These are phyloP conservation scores for Apium graveolens DNA, from an alignment of 129 eudicot species.

Conservation along the genomic window DNA sequence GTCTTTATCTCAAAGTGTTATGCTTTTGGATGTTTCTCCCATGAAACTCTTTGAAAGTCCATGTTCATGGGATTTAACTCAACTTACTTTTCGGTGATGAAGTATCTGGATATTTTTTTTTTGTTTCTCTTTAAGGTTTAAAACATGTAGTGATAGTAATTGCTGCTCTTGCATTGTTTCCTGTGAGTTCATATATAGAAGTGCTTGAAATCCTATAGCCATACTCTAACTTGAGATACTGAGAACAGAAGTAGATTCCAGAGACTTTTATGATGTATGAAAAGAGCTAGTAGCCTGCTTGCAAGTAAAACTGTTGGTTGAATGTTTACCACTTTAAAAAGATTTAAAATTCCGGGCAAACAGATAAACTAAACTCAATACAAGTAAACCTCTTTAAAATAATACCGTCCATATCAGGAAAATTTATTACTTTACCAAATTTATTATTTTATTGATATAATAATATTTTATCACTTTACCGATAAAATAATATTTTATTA, in stretches of 20 bases:
- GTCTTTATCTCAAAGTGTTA: not conserved
- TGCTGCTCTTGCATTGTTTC: not conserved
- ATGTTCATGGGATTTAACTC: not conserved
- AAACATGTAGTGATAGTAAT: not conserved
- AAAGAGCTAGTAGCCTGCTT: not conserved
- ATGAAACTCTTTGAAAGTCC: not conserved
- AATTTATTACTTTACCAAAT: too few species aligned
- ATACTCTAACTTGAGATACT: not conserved
- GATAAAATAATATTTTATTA: too few species aligned
- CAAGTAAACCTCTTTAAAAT: too few species aligned
- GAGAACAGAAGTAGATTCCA: not conserved
- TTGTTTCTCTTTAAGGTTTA: not conserved
- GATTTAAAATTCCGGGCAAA: too few species aligned
- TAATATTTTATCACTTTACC: too few species aligned
- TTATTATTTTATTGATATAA: too few species aligned
- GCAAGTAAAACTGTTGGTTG: too few species aligned
- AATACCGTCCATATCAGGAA: too few species aligned
- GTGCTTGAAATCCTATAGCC: not conserved
- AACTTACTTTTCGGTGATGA: not conserved
- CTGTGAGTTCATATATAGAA: not conserved
- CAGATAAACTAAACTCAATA: too few species aligned
- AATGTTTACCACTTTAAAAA: too few species aligned
- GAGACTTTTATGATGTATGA: too few species aligned
- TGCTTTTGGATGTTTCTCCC: slow-evolving; percentile 12
- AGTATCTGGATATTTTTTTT: too few species aligned